Base-by-base conservation (phyloP, 306 rosid species). In the Vigna hirtella region DNA sequence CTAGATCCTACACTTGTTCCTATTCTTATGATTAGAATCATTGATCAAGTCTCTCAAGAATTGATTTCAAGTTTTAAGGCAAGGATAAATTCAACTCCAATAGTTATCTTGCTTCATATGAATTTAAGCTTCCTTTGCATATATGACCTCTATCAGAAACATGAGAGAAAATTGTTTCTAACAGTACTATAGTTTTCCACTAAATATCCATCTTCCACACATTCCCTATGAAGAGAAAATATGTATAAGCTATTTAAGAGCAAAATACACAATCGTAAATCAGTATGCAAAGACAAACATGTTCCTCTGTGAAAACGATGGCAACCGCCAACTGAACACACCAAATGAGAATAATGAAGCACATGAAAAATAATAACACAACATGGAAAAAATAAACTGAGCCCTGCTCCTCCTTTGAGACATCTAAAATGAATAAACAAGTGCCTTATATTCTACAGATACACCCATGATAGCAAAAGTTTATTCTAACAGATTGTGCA, bases 361-460 rank as follows among this genome's bases (percentile, higher is more conserved):
- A 24, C 26, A 2, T 24, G 26, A 1, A 24, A 24, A 24, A 24
- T 24, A 24, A 24, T 24, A 24, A 24, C 26, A 24, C 2, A 24
- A 24, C 26, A 24, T 24, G 26, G 26, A 24, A 24, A 24, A 63
- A 20, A 5, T 2, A 62, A 76, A 20, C 16, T 52, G 7, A 55
- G 63, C 20, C 17, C 49, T 20, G 40, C 50, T n/a, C 51, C 67
- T 68, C 48, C 38, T 48, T 43, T 14, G 18, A 59, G 76, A 61
- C 34, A 28, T 50, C 17, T 81, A 76, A 68, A 68, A 13, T 49
- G 63, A 75, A 38, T 20, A 71, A 20, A 12, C 38, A 72, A 26
- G 45, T 14, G 43, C 47, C 20, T 20, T 30, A 34, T 36, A 36
- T 72, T 62, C 40, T 10, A 32, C 50, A 24, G 42, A 34, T 6